Evolutionary conservation across 2,329 filamentous ascomycete species (phyloP), one percentile per base, ranked within the genome.

Genomic region (Exophiala xenobiotica): DNA sequence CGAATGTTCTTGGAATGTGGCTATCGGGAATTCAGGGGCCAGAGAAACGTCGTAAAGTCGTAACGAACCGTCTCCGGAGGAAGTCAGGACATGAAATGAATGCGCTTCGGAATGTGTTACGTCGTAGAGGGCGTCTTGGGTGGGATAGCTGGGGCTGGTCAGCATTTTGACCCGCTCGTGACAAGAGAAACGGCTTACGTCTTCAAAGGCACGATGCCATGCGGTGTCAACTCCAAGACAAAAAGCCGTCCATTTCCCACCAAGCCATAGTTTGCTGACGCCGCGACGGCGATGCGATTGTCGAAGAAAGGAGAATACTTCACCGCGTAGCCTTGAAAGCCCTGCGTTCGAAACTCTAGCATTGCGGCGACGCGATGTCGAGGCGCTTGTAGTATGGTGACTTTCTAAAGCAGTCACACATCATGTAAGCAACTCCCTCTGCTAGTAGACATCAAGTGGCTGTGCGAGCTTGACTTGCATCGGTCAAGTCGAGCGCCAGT

Each of bases 261-360:
- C 31, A 99, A 87, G 31, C 93, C 93, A 73, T 93, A 99, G 76
- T 99, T 97, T 58, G 92, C 84, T n/a, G 90, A 87, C 1, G 88
- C 81, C 23, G 89, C 88, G 63, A 96, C 90, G 51, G 92, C 92
- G 59, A 99, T 83, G 58, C 91, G 85, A 60, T 88, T 93, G 75
- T 97, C 93, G 75, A 95, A 95, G 76, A 96, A 99, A 5, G 93
- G 93, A 49, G 92, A 97, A 78, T 97, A 99, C 74, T 96, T 96
- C 71, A 96, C 90, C 62, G 88, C 89, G 74, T 95, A 96, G 64
- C 91, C 91, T 71, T 97, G 96, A 79, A 83, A 97, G 65, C 93
- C 93, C 67, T 89, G 81, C 18, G 93, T 97, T 59, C 88, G 87
- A 74, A 88, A 97, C 73, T 96, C 90, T 63, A 97, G 85, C 90